Evolutionary conservation across 768 basidiomycete genomes (phyloP), one percentile per base, ranked within the genome.

Genomic region (Lactarius deliciosus): DNA sequence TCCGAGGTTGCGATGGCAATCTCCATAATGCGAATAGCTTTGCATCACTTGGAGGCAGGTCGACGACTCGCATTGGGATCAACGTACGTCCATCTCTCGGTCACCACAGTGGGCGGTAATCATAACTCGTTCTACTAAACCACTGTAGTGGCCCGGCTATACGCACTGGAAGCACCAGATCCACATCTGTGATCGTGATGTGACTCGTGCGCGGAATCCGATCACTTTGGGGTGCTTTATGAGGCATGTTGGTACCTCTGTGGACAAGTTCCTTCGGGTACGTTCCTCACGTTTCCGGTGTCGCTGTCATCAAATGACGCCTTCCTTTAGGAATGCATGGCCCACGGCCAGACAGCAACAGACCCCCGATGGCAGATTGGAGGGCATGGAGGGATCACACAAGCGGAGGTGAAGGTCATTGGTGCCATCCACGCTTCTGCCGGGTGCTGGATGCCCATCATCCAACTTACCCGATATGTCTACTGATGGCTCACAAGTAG

Each of bases 381-480:
- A 16, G 41, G 7, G 6, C 22, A 41, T 2, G 34, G 22, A 6
- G 50, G 43, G 16, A 68, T 68, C 16, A 50, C 38, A 9, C 64
- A 45, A 15, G 11, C 10, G 4, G 40, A 68, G 5, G 64, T 68
- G 20, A 65, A 47, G 43, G 11, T 68, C 3, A 61, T 68, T 13
- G 67, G 67, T 3, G 64, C 55, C 1, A 28, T 68, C 1, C 67
- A 68, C 11, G 60, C 65, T 0, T 68, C 67, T 5, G 53, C 64
- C 2, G 67, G 64, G 0, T 40, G 34, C 10, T 68, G 67, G 67
- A 60, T 60, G 67, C 64, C 64, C 0, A 61, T 68, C 43, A 25
- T 68, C 0, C 67, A 68, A n/a, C 67, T 65, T 2, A 60, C 54
- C 4, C 28, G n/a, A n/a, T 61, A 65, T 34, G 54, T 68, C 32